These are phyloP conservation scores for Cotoneaster glaucophyllus DNA, from an alignment of 306 rosid species.

Conservation along the genomic window DNA sequence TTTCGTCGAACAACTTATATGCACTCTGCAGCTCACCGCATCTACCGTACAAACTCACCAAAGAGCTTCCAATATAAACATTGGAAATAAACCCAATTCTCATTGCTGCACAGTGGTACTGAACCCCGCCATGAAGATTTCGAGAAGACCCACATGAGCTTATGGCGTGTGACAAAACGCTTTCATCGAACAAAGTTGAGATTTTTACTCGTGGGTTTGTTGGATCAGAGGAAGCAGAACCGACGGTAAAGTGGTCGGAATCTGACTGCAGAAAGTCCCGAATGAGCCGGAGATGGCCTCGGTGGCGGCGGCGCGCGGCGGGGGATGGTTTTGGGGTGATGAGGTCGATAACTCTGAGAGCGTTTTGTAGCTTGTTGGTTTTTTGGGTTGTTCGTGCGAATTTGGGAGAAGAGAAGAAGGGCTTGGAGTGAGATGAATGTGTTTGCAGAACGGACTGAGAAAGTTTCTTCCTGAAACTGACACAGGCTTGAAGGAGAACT, in stretches of 20 bases:
- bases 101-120: conserved; percentile 60
- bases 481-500: neutral
- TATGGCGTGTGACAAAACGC: conserved; percentile 44
- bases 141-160: conserved; percentile 48
- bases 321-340: conserved; percentile 25
- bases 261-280: conserved; percentile 35
- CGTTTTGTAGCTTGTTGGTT: conserved; percentile 20
- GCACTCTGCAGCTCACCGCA: conserved; percentile 52
- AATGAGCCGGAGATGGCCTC: conserved; percentile 60
- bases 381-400: conserved; percentile 10
- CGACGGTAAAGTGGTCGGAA: conserved; percentile 1
- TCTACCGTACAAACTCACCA: conserved; percentile 55
- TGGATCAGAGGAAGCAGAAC: neutral
- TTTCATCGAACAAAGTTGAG: conserved; percentile 9
- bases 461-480: neutral
- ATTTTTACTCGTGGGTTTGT: conserved; percentile 3
- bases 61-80: conserved; percentile 72
- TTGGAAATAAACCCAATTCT: conserved; percentile 51
- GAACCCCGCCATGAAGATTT: conserved; percentile 52
- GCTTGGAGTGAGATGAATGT: conserved; percentile 9
- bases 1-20: conserved; percentile 48
- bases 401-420: conserved; percentile 32
- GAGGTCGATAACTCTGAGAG: conserved; percentile 49
- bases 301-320: conserved; percentile 20
- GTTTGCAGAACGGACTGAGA: neutral